A percentile compares a stretch with the other conserved stretches of the same genome.
phyloP scores from a whole-genome alignment of 2,329 filamentous ascomycete genomes.

The Diplodia corticola region DNA sequence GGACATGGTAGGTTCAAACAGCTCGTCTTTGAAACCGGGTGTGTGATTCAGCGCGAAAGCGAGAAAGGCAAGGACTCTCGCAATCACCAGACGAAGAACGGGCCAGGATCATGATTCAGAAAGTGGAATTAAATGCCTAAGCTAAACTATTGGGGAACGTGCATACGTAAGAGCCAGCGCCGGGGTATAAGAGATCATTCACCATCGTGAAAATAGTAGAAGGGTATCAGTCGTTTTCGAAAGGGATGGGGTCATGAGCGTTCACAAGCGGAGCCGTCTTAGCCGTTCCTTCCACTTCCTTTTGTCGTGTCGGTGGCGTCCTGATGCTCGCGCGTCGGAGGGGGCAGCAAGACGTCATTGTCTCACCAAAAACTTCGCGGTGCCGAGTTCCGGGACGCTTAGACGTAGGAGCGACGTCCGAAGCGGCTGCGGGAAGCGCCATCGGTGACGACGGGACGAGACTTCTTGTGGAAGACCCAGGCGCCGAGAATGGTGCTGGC shows the following conservation, averaged over 20 bases:
- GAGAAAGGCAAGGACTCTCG: neutral
- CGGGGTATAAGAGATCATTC: neutral
- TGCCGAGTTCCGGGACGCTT: constrained; percentile 18
- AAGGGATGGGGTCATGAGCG: neutral
- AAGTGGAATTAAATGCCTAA: neutral
- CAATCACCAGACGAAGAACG: neutral
- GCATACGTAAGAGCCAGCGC: neutral
- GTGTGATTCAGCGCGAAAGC: neutral
- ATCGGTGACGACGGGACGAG: constrained; percentile 24
- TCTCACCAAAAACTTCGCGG: neutral
- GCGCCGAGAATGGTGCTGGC: constrained; percentile 56
- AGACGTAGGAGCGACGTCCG: constrained; percentile 26
- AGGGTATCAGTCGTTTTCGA: constrained; percentile 3
- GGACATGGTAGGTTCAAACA: neutral
- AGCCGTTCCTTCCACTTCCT: neutral
- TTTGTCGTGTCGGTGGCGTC: neutral
- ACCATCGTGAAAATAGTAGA: neutral
- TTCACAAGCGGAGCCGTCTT: neutral
- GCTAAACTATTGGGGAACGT: neutral
- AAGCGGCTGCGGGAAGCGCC: constrained; percentile 24
- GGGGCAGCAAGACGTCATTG: constrained; percentile 2
- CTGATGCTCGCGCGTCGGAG: too few species aligned
- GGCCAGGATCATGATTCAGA: neutral
- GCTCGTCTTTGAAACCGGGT: too few species aligned
- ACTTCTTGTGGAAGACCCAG: constrained; percentile 27